These are phyloP conservation scores for Dendrobium huoshanense DNA, from an alignment of 106 monocot genomes.

Conservation along the genomic window DNA sequence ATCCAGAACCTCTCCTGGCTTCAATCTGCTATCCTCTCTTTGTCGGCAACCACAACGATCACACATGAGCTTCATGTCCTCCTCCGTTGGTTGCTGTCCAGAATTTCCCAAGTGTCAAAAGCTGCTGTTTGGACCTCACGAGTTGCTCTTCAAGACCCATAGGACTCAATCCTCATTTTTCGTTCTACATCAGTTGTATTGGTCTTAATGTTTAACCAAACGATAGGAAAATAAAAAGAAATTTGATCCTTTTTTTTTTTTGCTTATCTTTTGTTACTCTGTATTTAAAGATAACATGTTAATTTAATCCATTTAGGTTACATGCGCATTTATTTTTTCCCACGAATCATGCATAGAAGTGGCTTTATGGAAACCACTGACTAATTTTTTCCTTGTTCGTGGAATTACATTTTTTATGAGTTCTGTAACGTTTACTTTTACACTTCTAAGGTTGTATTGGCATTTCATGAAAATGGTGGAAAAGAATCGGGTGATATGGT, in stretches of 20 bases:
- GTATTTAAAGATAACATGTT: neutral
- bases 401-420: neutral
- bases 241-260: neutral
- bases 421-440: neutral
- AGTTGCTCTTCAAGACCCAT: too few species aligned
- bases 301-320: neutral
- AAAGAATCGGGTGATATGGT: conserved; percentile 53
- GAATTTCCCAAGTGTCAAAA: too few species aligned
- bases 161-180: too few species aligned
- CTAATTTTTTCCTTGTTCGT: neutral
- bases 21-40: too few species aligned
- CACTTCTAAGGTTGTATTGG: conserved; percentile 60
- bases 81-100: too few species aligned
- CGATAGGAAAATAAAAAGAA: neutral
- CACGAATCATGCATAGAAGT: neutral
- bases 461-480: conserved; percentile 70
- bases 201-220: conserved; percentile 1
- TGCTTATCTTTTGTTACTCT: neutral
- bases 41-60: too few species aligned
- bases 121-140: too few species aligned
- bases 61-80: too few species aligned
- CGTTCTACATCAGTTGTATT: too few species aligned
- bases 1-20: too few species aligned
- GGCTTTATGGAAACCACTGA: neutral
- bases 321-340: neutral